Base-by-base conservation (phyloP, 1,284 basidiomycete genomes). In the Exobasidium cylindrosporum region DNA sequence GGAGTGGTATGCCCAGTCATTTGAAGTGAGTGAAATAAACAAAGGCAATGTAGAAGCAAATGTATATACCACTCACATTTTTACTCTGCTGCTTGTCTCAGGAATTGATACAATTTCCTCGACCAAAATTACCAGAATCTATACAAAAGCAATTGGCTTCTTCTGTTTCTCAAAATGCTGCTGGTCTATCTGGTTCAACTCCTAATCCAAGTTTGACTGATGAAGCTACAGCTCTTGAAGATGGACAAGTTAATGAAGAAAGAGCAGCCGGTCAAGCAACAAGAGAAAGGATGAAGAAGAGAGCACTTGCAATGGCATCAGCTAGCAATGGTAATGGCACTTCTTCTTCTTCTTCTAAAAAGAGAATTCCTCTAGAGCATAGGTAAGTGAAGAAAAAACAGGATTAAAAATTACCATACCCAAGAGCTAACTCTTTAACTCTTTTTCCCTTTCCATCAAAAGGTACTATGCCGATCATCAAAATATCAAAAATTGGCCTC, bases 1-100 rank as follows among this genome's bases (percentile, higher is more conserved):
- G 83, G 89, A 96, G 77, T 98, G 95, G 95, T 98, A 98, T 79
- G 95, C 94, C 0, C 92, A 98, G 83, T 94, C 91, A 17, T 98
- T 98, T 77, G 91, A 97, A 85, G 93, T 93, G 59, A 65, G 86
- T 83, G 10, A 10, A 7, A 40, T 40, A 7, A 17, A 10, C 10
- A 17, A 17, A 40, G 35, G 35, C 17, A 17, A 40, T 23, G 11
- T 17, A 1, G 17, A 7, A 21, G 4, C 23, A 17, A 13, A 24
- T 17, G 4, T 2, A 29, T 2, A 23, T 21, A 17, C 28, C 49
- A 31, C 57, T 7, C n/a, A 58, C 54, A 21, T 17, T 10, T 6
- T 14, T n/a, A n/a, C n/a, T n/a, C n/a, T n/a, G n/a, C n/a, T n/a
- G n/a, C n/a, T n/a, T n/a, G n/a, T 11, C 24, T 10, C n/a, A 57